Evolutionary conservation across 768 basidiomycete species (phyloP).

Genomic region (Pleurotus ostreatus): DNA sequence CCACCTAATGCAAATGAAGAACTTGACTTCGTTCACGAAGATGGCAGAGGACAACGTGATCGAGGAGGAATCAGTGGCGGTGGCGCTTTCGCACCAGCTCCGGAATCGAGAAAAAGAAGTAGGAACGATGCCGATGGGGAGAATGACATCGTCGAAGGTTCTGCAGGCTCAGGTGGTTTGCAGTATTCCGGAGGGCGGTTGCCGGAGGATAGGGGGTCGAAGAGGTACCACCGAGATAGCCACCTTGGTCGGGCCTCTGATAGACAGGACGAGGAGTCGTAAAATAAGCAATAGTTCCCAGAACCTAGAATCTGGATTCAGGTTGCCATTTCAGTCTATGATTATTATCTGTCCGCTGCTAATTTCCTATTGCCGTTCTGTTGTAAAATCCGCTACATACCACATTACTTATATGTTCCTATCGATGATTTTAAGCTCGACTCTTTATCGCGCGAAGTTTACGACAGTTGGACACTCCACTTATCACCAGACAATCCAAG

Average conservation of each 20-base stretch:
- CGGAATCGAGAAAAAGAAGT: constrained; percentile 51
- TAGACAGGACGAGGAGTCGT: constrained; percentile 31
- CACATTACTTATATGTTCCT: not conserved
- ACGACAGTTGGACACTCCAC: not conserved
- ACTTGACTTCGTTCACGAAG: constrained; percentile 51
- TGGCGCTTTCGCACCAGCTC: constrained; percentile 19
- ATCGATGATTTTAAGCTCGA: not conserved
- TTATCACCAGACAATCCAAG: not conserved
- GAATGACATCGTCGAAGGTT: constrained; percentile 42
- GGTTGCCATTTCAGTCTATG: constrained; percentile 3
- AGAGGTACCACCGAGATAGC: constrained; percentile 56
- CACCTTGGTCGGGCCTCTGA: constrained; percentile 30
- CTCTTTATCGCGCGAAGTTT: not conserved
- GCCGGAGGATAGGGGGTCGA: constrained; percentile 49
- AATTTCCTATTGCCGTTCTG: constrained; percentile 5
- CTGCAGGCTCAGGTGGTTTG: constrained; percentile 22
- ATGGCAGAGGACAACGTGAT: constrained; percentile 33
- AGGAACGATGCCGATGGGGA: constrained; percentile 65
- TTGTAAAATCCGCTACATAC: constrained; percentile 2
- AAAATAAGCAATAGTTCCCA: constrained; percentile 17
- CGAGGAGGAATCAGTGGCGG: constrained; percentile 19
- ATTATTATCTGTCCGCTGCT: not conserved
- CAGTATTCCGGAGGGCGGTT: constrained; percentile 32
- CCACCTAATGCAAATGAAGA: constrained; percentile 40
- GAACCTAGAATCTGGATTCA: not conserved